These are phyloP conservation scores for Eutrema heterophyllum DNA, from an alignment of 345 rosid genomes.

Conservation along the genomic window DNA sequence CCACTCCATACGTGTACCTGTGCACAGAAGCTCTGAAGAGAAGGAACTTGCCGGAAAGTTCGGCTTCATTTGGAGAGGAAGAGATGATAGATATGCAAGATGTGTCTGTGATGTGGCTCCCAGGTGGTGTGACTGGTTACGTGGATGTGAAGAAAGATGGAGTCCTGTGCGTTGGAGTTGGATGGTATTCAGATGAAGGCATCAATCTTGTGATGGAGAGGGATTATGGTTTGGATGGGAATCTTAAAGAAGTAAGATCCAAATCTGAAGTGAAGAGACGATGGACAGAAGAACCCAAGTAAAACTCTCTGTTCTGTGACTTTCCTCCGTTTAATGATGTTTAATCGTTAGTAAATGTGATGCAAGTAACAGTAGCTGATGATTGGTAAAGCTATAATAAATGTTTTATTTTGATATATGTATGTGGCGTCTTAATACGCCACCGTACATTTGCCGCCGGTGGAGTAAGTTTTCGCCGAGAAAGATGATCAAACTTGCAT, in stretches of 20 bases:
- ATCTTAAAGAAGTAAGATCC: slow-evolving; percentile 70
- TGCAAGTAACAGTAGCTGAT: background rate
- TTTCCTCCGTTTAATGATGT: slow-evolving; percentile 6
- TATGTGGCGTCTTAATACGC: background rate
- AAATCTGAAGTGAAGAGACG: slow-evolving; percentile 83
- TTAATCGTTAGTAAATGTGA: background rate
- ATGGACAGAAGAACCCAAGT: slow-evolving; percentile 39
- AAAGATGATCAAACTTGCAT: background rate
- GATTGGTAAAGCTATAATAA: slow-evolving; percentile 1
- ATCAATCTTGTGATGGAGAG: slow-evolving; percentile 91
- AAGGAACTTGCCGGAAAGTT: slow-evolving; percentile 65
- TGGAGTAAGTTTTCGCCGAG: background rate
- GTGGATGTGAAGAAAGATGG: slow-evolving; percentile 78
- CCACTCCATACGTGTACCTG: slow-evolving; percentile 58
- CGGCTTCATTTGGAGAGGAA: slow-evolving; percentile 66
- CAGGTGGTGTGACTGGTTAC: slow-evolving; percentile 72
- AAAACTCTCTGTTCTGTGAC: background rate
- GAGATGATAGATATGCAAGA: slow-evolving; percentile 78
- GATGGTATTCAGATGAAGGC: slow-evolving; percentile 94
- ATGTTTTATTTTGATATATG: background rate
- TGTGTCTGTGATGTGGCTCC: slow-evolving; percentile 72
- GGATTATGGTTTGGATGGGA: slow-evolving; percentile 79
- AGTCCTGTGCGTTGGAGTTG: slow-evolving; percentile 66
- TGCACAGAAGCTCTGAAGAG: slow-evolving; percentile 81
- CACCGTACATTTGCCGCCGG: background rate